Evolutionary conservation across 2,329 filamentous ascomycete genomes (phyloP), one percentile per base, ranked within the genome.

Genomic region (Nothopassalora personata): DNA sequence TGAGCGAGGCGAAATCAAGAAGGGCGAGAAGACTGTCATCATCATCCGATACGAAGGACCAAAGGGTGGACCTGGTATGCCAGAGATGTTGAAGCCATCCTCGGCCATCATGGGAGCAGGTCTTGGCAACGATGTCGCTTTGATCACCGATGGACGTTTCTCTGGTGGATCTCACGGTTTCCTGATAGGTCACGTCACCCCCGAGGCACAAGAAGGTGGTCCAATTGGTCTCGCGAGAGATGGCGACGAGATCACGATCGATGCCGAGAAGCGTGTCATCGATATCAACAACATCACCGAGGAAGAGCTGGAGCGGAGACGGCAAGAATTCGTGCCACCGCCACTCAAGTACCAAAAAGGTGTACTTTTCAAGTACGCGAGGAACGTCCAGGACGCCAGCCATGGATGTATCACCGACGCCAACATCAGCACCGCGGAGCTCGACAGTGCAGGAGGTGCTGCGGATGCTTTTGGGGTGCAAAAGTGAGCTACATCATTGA

Each of bases 111-210:
- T 90, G 86, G 87, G 87, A 18, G 85, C 85, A 19, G 86, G 86
- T 15, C 80, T 89, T 10, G 87, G 87, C 66, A 82, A 89, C 68
- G 87, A 90, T 66, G 86, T 90, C 13, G 88, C 88, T 0, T 82
- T 91, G 50, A 80, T 91, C 61, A 90, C 88, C 1, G 87, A 91
- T 68, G 86, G 86, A 0, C 84, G 89, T 43, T 92, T 91, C 80
- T 88, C 85, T 8, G 91, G 91, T 59, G 91, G 89, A 54, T 88
- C 84, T 62, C 90, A 94, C 81, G 90, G 90, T 43, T 94, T 94
- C 82, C 79, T 94, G 66, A 93, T 94, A 68, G 90, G 90, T 1
- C 90, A 94, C 75, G 88, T 96, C 62, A 90, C 92, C 45, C 91
- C 91, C 28, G 91, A 96, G 77, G 91, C 91, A 8, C 87, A 90